Evolutionary conservation across 2,329 filamentous ascomycete species (phyloP), one percentile per base, ranked within the genome.

Genomic region (Orbilia oligospora): DNA sequence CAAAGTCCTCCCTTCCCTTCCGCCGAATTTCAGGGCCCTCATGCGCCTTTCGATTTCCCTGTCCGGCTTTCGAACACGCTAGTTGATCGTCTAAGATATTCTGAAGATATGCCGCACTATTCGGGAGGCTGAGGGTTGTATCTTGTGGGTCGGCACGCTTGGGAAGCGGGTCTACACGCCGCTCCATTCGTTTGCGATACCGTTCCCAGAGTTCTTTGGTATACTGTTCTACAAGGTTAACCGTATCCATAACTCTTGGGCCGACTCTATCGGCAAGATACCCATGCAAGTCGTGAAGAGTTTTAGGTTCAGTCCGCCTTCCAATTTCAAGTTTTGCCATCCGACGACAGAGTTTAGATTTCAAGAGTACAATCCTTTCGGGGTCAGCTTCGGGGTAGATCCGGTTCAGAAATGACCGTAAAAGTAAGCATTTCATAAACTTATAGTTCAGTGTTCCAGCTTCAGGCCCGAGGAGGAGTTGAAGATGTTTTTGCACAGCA

Each of bases 241-340:
- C 83, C 0, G 81, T 80, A 0, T 56, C 71, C n/a, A 82, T 80
- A 49, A 86, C 83, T 5, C 80, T 27, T 12, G 83, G 80, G 2
- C 78, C 80, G 22, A 85, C 48, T 0, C 51, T 65, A 2, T 71
- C 55, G 51, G 85, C 84, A 4, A 86, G 76, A 1, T 73, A 20
- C 1, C 81, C 75, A 58, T 85, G 84, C 5, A 79, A n/a, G 10
- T 6, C 0, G 24, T 56, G 30, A 6, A 48, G 14, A 27, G 1
- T 12, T 14, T 27, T 38, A 18, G 30, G 27, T 41, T 8, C 10
- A 18, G 70, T 75, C 53, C 82, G 64, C 14, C 81, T 83, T 61
- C 87, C 86, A 0, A 82, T 81, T 36, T 90, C 87, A 0, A 91
- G 81, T 81, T 91, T 91, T 0, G 86, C 87, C 12, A 91, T 85